Conservation (phyloP, 164 flowering plant species). For the Piper betle region DNA sequence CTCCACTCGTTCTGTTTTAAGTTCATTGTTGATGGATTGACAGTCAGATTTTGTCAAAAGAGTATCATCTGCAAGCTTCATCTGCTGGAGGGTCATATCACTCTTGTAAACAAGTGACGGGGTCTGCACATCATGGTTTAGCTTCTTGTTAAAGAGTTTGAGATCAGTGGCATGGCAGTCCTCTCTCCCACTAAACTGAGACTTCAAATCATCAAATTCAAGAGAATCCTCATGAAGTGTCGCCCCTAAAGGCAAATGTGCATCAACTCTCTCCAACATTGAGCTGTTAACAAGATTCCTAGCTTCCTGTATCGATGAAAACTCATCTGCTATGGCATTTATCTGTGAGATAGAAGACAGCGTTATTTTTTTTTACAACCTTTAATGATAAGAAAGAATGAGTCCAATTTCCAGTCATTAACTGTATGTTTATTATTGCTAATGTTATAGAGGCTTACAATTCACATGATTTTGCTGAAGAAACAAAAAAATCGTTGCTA, state of each 20-base stretch:
- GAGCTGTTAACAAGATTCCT: constrained; percentile 3
- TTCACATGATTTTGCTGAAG: background rate
- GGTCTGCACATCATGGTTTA: constrained; percentile 14
- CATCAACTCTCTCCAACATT: constrained; percentile 8
- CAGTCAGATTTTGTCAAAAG: constrained; percentile 5
- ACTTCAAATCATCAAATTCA: constrained; percentile 4
- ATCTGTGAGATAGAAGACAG: constrained; percentile 24
- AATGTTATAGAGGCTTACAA: background rate
- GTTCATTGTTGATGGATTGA: constrained; percentile 12
- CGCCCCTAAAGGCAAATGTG: constrained; percentile 11
- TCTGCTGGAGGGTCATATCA: constrained; percentile 4
- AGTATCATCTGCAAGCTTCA: constrained; percentile 16
- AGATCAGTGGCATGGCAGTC: constrained; percentile 11
- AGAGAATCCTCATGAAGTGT: constrained; percentile 10
- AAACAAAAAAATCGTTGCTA: background rate
- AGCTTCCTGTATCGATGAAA: constrained; percentile 13
- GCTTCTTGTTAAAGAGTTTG: constrained; percentile 12
- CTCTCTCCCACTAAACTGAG: constrained; percentile 3
- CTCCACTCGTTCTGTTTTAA: constrained; percentile 46
- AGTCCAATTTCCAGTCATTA: background rate
- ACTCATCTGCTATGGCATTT: constrained; percentile 28
- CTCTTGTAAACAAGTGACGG: constrained; percentile 13
- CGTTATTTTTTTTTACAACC: background rate
- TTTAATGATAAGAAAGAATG: no score
- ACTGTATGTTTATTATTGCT: background rate